Evolutionary conservation across 441 rosid species (phyloP), one percentile per base, ranked within the genome.

Genomic region (Arabidopsis hybrid): DNA sequence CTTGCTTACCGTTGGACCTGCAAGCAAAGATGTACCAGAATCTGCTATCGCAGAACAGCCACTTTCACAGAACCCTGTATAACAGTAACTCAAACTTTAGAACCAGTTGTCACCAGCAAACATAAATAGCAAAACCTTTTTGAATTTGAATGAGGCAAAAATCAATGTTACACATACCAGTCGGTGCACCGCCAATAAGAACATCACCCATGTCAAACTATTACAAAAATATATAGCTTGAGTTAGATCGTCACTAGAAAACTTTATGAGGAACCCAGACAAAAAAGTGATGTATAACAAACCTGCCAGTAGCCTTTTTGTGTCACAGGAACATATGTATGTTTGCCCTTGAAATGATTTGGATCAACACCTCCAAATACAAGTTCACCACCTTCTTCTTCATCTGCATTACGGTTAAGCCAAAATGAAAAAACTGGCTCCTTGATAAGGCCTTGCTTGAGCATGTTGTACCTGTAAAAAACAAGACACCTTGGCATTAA

Each of bases 301-400:
- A 81, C 91, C 82, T 89, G 91, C 93, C 91, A 87, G 67, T 89
- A 89, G 66, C 93, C 93, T 79, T 87, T 89, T 65, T 78, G 88
- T 53, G 89, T 84, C 73, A 89, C 85, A 39, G 93, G 93, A 60
- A 87, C 91, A 47, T 85, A 89, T 7, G 84, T 85, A 75, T 85
- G 88, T 61, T 84, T 40, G n/a, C 93, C 91, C 77, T 80, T 83
- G 81, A 34, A 85, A 68, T 89, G 93, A 4, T 57, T 80, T 39
- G 86, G 87, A 78, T 89, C 93, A 69, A 84, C 85, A 59, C 93
- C 91, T 71, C 93, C 93, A 83, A 89, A 89, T 52, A 89, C 91
- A 66, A 89, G 66, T 81, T 87, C 88, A 68, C 93, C 93, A 32
- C 89, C 93, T 80, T 78, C 86, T 8, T 87, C 87, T 29, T 82